Conservation (phyloP, 202 grass and related monocot species). For the Sporobolus alterniflorus region DNA sequence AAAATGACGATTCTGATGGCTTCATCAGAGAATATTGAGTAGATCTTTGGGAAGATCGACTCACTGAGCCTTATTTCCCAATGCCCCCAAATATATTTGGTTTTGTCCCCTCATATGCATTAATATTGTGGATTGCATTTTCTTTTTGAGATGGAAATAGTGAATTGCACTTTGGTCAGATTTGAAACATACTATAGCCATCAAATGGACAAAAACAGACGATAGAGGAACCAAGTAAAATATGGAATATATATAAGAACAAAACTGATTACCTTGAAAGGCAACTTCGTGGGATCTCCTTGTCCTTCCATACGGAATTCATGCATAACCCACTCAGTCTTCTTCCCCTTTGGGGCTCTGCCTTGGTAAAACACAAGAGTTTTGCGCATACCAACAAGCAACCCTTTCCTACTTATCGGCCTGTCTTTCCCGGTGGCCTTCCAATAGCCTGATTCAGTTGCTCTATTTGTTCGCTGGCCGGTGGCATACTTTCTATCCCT, state of each 20-base stretch:
- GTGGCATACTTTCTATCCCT: slow-evolving; percentile 87
- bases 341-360: slow-evolving; percentile 86
- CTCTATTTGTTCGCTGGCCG: slow-evolving; percentile 79
- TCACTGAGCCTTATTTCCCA: neutral
- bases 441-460: slow-evolving; percentile 90
- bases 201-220: neutral
- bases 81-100: neutral
- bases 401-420: slow-evolving; percentile 59
- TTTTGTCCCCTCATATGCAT: neutral
- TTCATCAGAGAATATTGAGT: neutral
- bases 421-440: slow-evolving; percentile 93
- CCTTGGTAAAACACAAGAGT: slow-evolving; percentile 90
- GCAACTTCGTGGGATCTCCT: slow-evolving; percentile 53
- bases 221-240: neutral
- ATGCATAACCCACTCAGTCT: slow-evolving; percentile 95
- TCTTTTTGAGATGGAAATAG: neutral
- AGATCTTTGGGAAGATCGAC: neutral
- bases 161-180: neutral
- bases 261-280: slow-evolving; percentile 61
- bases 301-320: slow-evolving; percentile 80
- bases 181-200: neutral
- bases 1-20: neutral
- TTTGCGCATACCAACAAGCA: slow-evolving; percentile 83
- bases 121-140: neutral
- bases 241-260: neutral